Base-by-base conservation (phyloP, 2,329 filamentous ascomycete genomes). In the Blastomyces emzantsi region DNA sequence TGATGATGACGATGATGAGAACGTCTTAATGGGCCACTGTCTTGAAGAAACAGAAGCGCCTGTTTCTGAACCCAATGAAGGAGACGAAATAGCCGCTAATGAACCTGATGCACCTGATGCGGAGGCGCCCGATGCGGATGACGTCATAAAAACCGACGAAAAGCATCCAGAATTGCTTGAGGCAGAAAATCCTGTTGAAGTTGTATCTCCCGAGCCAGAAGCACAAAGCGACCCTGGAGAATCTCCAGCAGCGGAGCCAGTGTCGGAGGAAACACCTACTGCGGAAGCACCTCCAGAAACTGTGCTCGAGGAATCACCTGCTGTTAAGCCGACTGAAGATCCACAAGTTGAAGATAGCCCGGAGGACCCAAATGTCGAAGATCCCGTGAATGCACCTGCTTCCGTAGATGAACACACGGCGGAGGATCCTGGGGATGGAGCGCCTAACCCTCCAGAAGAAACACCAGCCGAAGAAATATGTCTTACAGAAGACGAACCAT, bases 1-100 rank as follows among this genome's bases (percentile, higher is more conserved):
- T 19, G 17, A 45, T 45, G 43, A 67, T 47, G 63, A 65, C 19
- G 60, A 60, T 28, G 43, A 60, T 28, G 43, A 60, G 3, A 47
- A 28, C 25, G 22, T 47, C 19, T 1, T 22, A 9, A 5, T 49
- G 15, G 28, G 47, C 22, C 8, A 4, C 6, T 33, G 17, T 3
- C 25, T 60, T 15, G 62, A 65, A 11, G 63, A 65, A 62, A 68
- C 73, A 63, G 57, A 69, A 39, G 68, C 70, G 41, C 69, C 70
- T 60, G 68, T 70, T 39, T 66, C 55, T 62, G 67, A 67, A 36
- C 62, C 65, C 47, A 60, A 52, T 8, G 15, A 63, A 19, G 62
- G 49, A 9, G 28, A 61, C 17, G 49, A 54, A 60, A 28, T 8
- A 19, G 13, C 19, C 28, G 59, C 63, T 52, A 61, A 64, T 28